Evolutionary conservation across 805 yeast genomes (phyloP), one percentile per base, ranked within the genome.

Genomic region (Candida dajiaensis): DNA sequence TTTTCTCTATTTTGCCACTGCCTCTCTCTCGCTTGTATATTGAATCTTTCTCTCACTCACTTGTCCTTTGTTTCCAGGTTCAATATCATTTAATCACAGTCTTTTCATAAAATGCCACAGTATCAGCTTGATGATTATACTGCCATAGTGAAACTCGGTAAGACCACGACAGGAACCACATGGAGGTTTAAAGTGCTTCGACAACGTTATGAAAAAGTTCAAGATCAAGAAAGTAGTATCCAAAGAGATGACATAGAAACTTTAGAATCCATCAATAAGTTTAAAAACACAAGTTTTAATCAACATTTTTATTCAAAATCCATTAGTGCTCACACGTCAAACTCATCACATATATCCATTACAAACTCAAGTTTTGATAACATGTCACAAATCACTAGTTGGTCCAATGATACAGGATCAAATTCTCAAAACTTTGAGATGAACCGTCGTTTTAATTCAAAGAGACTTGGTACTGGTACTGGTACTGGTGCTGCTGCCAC

Each of bases 131-230:
- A 12, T 11, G 29, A 23, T 13, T 22, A 38, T 31, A 31, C 28
- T 13, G 23, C 28, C 10, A 16, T 38, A 8, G 19, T 38, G 15
- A n/a, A 26, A 6, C 18, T 21, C 2, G 18, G 37, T 3, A 41
- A 26, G 29, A 23, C 28, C 19, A 22, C 21, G 18, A 42, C 51
- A 2, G 57, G 55, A 5, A 51, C 51, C 29, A 53, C 59, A 8
- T 55, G 59, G 59, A 48, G 59, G 42, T 55, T 55, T 45, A 44
- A 46, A 21, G 47, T 55, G 4, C 51, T 55, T 16, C 47, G 51
- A 35, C 45, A 50, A n/a, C 55, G 59, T 21, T 50, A 53, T 20
- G 40, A 44, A 9, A 15, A 5, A 2, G 6, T 38, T 13, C 13
- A 12, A 10, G 25, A 38, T 10, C 40, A 37, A 21, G 31, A 28